Conservation (phyloP, 23 red algal species). For the Gracilaria vermiculophylla region DNA sequence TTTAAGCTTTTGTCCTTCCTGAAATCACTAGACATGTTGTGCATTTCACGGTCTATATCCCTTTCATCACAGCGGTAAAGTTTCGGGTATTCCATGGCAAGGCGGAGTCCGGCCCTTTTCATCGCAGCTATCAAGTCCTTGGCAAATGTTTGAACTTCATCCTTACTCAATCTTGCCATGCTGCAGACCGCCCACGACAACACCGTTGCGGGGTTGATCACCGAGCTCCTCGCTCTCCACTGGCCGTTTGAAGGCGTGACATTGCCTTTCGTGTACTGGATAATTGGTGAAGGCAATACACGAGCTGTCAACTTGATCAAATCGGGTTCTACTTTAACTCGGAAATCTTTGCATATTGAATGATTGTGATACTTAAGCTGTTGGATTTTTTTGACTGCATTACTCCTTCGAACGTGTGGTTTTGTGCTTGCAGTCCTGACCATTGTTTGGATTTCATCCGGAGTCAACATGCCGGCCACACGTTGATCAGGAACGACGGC, state of each 20-base stretch:
- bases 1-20: neutral
- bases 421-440: slow-evolving; percentile 38
- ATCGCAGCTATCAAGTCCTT: slow-evolving; percentile 6
- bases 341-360: slow-evolving; percentile 32
- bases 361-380: slow-evolving; percentile 21
- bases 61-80: neutral
- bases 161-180: neutral
- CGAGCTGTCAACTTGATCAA: slow-evolving; percentile 43
- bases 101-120: neutral
- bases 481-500: slow-evolving; percentile 56
- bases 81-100: neutral
- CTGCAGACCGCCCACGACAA: slow-evolving; percentile 35
- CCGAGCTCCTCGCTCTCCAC: slow-evolving; percentile 28
- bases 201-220: neutral
- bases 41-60: slow-evolving; percentile 2
- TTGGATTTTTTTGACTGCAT: slow-evolving; percentile 3
- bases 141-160: slow-evolving; percentile 14
- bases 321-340: neutral
- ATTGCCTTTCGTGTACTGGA: neutral
- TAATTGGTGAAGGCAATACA: slow-evolving; percentile 28
- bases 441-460: slow-evolving; percentile 39
- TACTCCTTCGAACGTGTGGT: slow-evolving; percentile 3
- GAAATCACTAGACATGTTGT: neutral
- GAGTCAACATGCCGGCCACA: slow-evolving; percentile 1
- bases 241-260: slow-evolving; percentile 20